Evolutionary conservation across 352 stramenopile species (phyloP), one percentile per base, ranked within the genome.

Genomic region (Globisporangium cystogenes): DNA sequence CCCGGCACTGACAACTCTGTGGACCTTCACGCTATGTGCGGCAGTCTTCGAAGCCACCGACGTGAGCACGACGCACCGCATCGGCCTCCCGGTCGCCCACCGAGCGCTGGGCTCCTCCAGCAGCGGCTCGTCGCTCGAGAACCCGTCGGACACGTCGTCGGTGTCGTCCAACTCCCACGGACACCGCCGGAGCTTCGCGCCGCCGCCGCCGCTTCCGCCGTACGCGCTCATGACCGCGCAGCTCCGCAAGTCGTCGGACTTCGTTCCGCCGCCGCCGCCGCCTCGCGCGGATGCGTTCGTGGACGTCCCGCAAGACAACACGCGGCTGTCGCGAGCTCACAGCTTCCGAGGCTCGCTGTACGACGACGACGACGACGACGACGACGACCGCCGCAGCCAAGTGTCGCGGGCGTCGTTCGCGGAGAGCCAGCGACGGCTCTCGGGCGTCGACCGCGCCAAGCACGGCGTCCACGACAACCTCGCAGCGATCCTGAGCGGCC

Each of bases 401-500:
- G 48, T 62, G n/a, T 65, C 64, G 48, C 67, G 73, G 4, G 42
- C 64, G 18, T 86, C 73, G 7, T 75, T 84, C 27, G 74, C 76
- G 0, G 70, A 77, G 39, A 78, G 63, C 31, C 61, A 54, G 31
- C 68, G 62, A 35, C 62, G 65, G 15, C 15, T 75, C 37, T 82
- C 75, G 0, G 72, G 57, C 51, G 58, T 70, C 16, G 68, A 74
- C 27, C 65, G 56, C 29, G 59, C 70, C 20, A 86, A 83, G 51
- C 49, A 72, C 10, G 60, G 62, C 44, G 54, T 75, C 11, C 76
- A 88, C n/a, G 69, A 70, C 46, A 87, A 64, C 56, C 55, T 90
- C 21, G 79, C 79, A 21, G 70, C 79, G 20, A 87, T 90, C 57
- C 60, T 90, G 24, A 74, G 72, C 31, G 72, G 76, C n/a, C 60